Evolutionary conservation across 2,329 filamentous ascomycete genomes (phyloP), one percentile per base, ranked within the genome.

Genomic region (Aspergillus intermedius): DNA sequence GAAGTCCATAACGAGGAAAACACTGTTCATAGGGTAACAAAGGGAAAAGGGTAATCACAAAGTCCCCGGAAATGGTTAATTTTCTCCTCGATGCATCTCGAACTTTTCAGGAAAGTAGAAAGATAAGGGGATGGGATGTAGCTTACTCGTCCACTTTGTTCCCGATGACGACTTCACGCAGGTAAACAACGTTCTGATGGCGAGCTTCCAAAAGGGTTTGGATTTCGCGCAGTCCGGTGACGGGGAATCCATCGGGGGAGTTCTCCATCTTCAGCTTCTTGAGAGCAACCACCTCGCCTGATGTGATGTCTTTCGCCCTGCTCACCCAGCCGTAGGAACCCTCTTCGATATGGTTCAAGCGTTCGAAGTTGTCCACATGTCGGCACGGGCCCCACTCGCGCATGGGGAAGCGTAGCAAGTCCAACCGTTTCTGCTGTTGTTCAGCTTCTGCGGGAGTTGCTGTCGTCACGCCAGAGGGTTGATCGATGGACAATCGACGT

Each of bases 1-100:
- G 70, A 97, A 98, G 65, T 96, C 91, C 78, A 98, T 91, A 54
- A 97, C 93, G 49, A 98, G 82, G 68, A 89, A 94, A 56, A 96
- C 86, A 72, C 85, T 89, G 67, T 68, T 59, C 54, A 59, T 52
- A 45, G 45, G 44, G 41, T 48, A 42, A 49, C 47, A 51, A 52
- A 51, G 55, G 46, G 44, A 34, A 42, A 30, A 25, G 37, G 44
- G 48, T 42, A 41, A 21, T 42, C 50, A 40, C 37, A 40, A 6
- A 39, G 22, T 42, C 42, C 45, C 50, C 45, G 54, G 49, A 52
- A 56, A 44, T 39, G 56, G 67, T 69, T 68, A 70, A 68, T 58
- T 25, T 28, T 22, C 55, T 23, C 41, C 55, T 44, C 51, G 61
- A 50, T 56, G 56, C 54, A 65, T 60, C 66, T 60, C 55, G 58